Conservation (phyloP, 2,329 filamentous ascomycete species). For the Calonectria honghensis region DNA sequence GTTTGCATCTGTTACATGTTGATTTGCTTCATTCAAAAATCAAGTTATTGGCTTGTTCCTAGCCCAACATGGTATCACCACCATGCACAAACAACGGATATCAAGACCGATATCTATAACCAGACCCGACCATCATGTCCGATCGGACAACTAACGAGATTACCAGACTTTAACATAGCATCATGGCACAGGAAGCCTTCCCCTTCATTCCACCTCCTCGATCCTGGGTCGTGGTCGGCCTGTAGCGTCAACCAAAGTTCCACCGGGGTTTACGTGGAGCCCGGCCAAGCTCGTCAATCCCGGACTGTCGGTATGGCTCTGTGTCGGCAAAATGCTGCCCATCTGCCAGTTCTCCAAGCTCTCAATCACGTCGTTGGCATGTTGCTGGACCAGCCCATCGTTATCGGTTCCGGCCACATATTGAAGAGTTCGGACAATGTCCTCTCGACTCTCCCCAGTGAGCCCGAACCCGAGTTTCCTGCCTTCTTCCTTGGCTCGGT, state of each 20-base stretch:
- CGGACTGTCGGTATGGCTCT: constrained; percentile 48
- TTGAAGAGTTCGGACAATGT: constrained; percentile 76
- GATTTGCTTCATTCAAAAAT: constrained; percentile 24
- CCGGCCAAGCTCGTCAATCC: constrained; percentile 61
- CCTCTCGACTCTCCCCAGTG: constrained; percentile 72
- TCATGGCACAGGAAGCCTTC: constrained; percentile 41
- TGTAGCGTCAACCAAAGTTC: constrained; percentile 51
- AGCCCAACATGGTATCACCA: constrained; percentile 42
- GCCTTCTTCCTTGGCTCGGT: constrained; percentile 69
- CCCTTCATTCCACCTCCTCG: constrained; percentile 77
- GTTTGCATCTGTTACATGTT: constrained; percentile 36
- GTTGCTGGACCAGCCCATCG: constrained; percentile 80
- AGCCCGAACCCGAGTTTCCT: constrained; percentile 72
- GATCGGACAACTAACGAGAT: constrained; percentile 51
- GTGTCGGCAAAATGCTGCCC: constrained; percentile 67
- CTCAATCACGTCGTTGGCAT: constrained; percentile 80
- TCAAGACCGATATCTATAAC: constrained; percentile 33
- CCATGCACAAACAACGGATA: constrained; percentile 42
- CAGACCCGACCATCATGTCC: constrained; percentile 43
- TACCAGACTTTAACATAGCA: constrained; percentile 48
- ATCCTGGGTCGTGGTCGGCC: constrained; percentile 66
- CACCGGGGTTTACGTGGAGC: constrained; percentile 60
- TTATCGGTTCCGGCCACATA: constrained; percentile 81
- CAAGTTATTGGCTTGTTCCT: constrained; percentile 34
- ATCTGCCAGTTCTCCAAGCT: constrained; percentile 78